Evolutionary conservation across 148 eudicot genomes (phyloP).

Genomic region (Chenopodium suecicum): DNA sequence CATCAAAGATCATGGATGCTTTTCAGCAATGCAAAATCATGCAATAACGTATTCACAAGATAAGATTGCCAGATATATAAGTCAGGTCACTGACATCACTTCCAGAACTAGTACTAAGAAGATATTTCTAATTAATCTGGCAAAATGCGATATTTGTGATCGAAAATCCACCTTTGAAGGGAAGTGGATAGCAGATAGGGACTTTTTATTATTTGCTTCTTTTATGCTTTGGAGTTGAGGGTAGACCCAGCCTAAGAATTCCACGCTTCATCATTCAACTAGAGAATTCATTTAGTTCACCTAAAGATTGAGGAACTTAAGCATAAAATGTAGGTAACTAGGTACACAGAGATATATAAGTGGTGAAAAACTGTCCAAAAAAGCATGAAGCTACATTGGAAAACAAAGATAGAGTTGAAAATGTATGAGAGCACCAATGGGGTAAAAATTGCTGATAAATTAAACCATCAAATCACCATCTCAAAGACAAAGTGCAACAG

Average conservation of each 20-base stretch:
- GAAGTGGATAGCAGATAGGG: background rate
- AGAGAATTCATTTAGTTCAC: background rate
- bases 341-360: background rate
- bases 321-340: background rate
- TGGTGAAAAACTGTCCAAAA: background rate
- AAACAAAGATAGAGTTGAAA: background rate
- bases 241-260: background rate
- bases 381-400: background rate
- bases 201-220: background rate
- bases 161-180: background rate
- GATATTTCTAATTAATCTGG: background rate
- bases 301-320: background rate
- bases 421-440: background rate
- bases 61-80: conserved; percentile 3
- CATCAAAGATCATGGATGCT: background rate
- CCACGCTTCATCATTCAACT: too few species aligned
- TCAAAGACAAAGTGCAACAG: conserved; percentile 6
- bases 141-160: background rate
- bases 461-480: conserved; percentile 5
- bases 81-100: background rate
- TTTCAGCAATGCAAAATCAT: background rate
- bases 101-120: background rate
- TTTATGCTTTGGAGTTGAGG: background rate
- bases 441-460: background rate
- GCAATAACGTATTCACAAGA: background rate